Base-by-base conservation (phyloP, 441 rosid species). In the Breynia disticha region DNA sequence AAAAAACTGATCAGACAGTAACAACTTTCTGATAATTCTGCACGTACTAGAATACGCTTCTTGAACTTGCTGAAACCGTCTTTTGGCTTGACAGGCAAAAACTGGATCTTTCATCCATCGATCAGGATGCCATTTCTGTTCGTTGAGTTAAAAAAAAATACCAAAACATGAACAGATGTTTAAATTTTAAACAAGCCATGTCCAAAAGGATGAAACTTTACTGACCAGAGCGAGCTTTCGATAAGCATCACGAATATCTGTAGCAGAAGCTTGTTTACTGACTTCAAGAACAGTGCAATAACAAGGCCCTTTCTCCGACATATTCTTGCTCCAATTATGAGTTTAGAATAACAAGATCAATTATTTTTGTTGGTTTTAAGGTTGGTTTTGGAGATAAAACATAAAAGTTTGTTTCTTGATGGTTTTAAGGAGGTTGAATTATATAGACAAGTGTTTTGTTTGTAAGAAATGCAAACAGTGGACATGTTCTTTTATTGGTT, bases 91-190 rank as follows among this genome's bases (percentile, higher is more conserved):
- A 18, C 44, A 72, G 2, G 61, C 57, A 3, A 54, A 61, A 6
- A 19, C 50, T 1, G 60, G 72, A 48, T 70, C 64, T 24, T 61
- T 73, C 62, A 55, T 52, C 68, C 74, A 73, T 50, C 76, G 63
- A 49, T 73, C 76, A 0, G 78, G 78, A 54, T 76, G 81, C 76
- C 78, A 76, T 62, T 76, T 76, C 78, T 76, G 10, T 11, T 41
- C 13, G 41, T 1, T 2, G 7, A 54, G 52, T 21, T 0, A 3
- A 24, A 46, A 32, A 18, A 1, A 11, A 28, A 62, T 16, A 16
- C 7, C 19, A 4, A 11, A 53, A 54, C 13, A 41, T 41, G n/a
- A 41, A 41, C n/a, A 41, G 9, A 41, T 41, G 15, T 41, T 41
- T 0, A 19, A 0, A 55, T 22, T 1, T 9, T 35, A 41, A 46